Percentiles rank a stretch among this genome's conserved stretches.
Evolutionary conservation across 176 grass and related monocot genomes (phyloP).

Genomic region (Dendrocalamus sinicus): DNA sequence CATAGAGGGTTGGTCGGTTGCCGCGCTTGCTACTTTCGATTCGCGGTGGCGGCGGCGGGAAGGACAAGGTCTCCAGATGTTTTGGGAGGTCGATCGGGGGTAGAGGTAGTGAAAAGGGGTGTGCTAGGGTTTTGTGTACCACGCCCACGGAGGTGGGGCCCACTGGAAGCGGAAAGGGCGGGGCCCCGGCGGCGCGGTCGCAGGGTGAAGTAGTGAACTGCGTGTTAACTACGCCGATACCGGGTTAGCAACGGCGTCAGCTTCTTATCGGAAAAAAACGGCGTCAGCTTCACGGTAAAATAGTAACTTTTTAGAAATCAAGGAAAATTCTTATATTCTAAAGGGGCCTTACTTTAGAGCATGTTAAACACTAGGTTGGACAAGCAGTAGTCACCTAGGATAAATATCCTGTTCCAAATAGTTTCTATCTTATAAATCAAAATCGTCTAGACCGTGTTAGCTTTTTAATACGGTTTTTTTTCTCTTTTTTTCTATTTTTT

Average conservation of each 20-base stretch:
- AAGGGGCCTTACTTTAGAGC: too few relatives aligned
- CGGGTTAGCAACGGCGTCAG: not conserved
- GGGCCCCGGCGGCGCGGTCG: not conserved
- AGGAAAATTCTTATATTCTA: too few relatives aligned
- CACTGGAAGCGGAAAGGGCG: not conserved
- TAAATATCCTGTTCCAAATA: too few relatives aligned
- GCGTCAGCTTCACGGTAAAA: not conserved
- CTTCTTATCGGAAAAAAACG: too few relatives aligned
- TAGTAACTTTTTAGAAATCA: too few relatives aligned
- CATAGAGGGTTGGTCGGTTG: conserved; percentile 28
- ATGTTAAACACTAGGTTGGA: too few relatives aligned
- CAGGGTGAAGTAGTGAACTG: not conserved
- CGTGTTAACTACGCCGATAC: not conserved
- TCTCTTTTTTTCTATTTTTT: too few relatives aligned
- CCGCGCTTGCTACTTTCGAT: not conserved
- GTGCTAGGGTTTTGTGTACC: conserved; percentile 53
- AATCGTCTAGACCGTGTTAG: too few relatives aligned
- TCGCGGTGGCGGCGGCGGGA: conserved; percentile 15
- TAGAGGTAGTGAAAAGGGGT: not conserved
- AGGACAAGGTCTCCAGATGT: not conserved
- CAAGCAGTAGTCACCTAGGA: too few relatives aligned
- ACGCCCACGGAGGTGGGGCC: conserved; percentile 15
- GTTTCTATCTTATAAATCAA: too few relatives aligned
- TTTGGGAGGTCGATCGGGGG: conserved; percentile 2
- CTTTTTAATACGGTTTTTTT: too few relatives aligned